Evolutionary conservation across 2,329 filamentous ascomycete species (phyloP).

Genomic region (Fusarium cicatricum): DNA sequence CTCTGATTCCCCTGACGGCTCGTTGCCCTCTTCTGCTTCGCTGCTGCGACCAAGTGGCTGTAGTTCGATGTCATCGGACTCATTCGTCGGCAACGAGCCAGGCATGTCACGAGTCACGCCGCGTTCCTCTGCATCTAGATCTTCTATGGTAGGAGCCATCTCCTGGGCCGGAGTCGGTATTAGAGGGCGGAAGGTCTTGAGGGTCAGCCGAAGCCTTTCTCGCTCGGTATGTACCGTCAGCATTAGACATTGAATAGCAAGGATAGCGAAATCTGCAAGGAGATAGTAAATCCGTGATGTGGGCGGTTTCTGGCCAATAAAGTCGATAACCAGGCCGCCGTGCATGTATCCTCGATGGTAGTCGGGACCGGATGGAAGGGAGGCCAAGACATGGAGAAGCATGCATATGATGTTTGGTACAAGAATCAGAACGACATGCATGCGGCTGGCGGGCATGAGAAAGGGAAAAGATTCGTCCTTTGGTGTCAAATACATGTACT

Average conservation of each 20-base stretch:
- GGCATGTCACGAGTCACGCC: constrained; percentile 55
- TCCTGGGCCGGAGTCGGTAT: constrained; percentile 43
- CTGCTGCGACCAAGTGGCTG: constrained; percentile 44
- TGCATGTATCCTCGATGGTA: constrained; percentile 71
- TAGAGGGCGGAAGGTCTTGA: constrained; percentile 52
- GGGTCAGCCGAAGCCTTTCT: constrained; percentile 61
- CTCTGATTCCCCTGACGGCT: constrained; percentile 41
- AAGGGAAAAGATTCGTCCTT: constrained; percentile 65
- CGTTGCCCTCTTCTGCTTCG: constrained; percentile 36
- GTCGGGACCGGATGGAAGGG: constrained; percentile 65
- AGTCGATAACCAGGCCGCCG: constrained; percentile 72
- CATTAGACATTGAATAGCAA: constrained; percentile 70
- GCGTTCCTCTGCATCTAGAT: constrained; percentile 65
- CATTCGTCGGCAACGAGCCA: constrained; percentile 47
- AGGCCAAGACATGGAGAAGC: constrained; percentile 64
- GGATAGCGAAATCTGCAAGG: constrained; percentile 62
- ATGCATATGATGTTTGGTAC: constrained; percentile 68
- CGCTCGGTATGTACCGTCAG: constrained; percentile 68
- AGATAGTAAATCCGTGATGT: constrained; percentile 64
- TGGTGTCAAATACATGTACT: constrained; percentile 71
- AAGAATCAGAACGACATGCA: constrained; percentile 66
- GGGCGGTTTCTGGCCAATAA: constrained; percentile 71
- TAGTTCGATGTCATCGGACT: constrained; percentile 57
- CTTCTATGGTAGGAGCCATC: constrained; percentile 51
- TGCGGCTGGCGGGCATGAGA: constrained; percentile 62